These are phyloP conservation scores for Recurvomyces mirabilis DNA, from an alignment of 495 filamentous ascomycete genomes.

Conservation along the genomic window DNA sequence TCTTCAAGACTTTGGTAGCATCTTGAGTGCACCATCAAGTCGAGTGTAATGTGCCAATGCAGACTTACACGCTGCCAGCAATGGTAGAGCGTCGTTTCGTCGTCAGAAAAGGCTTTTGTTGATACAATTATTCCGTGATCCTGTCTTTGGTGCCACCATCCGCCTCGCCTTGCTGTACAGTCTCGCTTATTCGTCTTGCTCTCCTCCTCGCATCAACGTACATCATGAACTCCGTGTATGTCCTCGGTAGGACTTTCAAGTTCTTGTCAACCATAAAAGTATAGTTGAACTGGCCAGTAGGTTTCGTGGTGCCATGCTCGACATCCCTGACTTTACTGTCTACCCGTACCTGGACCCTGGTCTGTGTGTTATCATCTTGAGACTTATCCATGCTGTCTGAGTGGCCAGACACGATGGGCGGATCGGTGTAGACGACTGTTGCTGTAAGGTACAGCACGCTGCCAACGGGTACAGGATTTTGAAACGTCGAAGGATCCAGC, in stretches of 20 bases:
- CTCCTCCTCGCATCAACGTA: constrained; percentile 62
- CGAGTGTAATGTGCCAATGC: too few relatives aligned
- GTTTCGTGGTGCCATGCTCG: constrained; percentile 62
- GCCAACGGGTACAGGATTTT: constrained; percentile 75
- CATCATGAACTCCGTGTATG: constrained; percentile 68
- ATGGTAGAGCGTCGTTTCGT: too few relatives aligned
- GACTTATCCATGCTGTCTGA: constrained; percentile 26
- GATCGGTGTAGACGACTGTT: constrained; percentile 68
- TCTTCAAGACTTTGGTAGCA: too few relatives aligned
- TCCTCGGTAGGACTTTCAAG: constrained; percentile 63
- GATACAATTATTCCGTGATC: constrained; percentile 28
- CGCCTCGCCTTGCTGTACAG: constrained; percentile 21
- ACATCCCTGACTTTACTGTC: constrained; percentile 68
- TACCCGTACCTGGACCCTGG: constrained; percentile 64
- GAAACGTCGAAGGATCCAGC: constrained; percentile 70
- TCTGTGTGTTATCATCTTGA: constrained; percentile 39
- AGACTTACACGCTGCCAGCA: too few relatives aligned
- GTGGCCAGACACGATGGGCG: constrained; percentile 33
- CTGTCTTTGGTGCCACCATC: constrained; percentile 17
- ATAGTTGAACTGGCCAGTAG: constrained; percentile 77
- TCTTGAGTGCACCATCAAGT: too few relatives aligned
- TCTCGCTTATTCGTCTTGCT: constrained; percentile 30
- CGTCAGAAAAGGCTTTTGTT: too few relatives aligned
- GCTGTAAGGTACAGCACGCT: constrained; percentile 72
- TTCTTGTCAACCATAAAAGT: constrained; percentile 67